Conservation (phyloP, 2,329 filamentous ascomycete species). For the Atkinsonella hypoxylon region DNA sequence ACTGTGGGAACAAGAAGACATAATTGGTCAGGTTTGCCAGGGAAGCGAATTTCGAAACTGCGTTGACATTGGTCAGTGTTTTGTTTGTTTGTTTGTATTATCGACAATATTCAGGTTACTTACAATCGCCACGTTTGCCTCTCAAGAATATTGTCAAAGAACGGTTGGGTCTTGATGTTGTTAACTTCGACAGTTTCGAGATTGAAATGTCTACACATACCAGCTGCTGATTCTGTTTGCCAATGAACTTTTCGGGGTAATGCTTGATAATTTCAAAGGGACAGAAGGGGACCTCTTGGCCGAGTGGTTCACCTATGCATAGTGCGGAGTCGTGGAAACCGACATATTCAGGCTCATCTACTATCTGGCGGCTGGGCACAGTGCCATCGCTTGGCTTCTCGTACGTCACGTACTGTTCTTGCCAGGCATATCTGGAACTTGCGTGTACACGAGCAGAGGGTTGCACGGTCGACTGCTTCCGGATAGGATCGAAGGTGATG, state of each 20-base stretch:
- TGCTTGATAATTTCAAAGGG: slow-evolving; percentile 40
- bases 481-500: slow-evolving; percentile 4
- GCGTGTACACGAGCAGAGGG: neutral
- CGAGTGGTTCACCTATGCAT: slow-evolving; percentile 13
- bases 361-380: neutral
- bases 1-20: slow-evolving; percentile 54
- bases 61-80: neutral
- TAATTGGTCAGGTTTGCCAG: slow-evolving; percentile 34
- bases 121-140: slow-evolving; percentile 65
- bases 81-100: neutral
- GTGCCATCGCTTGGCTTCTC: neutral
- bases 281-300: slow-evolving; percentile 26
- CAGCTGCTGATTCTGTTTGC: slow-evolving; percentile 36
- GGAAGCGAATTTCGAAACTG: slow-evolving; percentile 57
- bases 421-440: neutral
- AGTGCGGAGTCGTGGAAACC: slow-evolving; percentile 15
- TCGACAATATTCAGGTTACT: too few species aligned
- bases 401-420: neutral
- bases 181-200: neutral
- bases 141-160: slow-evolving; percentile 50
- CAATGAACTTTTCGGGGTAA: slow-evolving; percentile 50
- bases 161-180: slow-evolving; percentile 25
- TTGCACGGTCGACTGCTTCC: neutral
- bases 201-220: slow-evolving; percentile 16
- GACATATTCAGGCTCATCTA: neutral